A percentile compares a stretch with the other conserved stretches of the same genome.
Evolutionary conservation across 1,139 yeast species (phyloP).

Genomic region (Candida dubliniensis): DNA sequence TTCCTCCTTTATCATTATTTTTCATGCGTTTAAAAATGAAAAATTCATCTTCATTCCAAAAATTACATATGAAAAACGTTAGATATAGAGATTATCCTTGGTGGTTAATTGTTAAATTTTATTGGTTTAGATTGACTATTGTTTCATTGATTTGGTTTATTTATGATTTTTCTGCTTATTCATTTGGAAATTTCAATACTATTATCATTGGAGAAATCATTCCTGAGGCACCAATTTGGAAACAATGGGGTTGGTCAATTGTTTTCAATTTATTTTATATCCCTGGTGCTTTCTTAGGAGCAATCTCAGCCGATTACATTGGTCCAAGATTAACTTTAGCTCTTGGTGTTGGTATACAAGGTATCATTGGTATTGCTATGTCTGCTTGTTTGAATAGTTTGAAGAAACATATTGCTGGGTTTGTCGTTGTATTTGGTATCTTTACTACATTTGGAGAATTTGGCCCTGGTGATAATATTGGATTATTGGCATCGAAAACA

Average conservation of each 20-base stretch:
- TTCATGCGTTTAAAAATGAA: constrained; percentile 72
- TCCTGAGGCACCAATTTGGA: constrained; percentile 49
- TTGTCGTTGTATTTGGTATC: constrained; percentile 83
- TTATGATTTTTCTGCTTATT: constrained; percentile 84
- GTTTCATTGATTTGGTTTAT: constrained; percentile 86
- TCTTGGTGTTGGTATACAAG: constrained; percentile 70
- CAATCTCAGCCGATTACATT: constrained; percentile 73
- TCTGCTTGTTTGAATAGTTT: constrained; percentile 65
- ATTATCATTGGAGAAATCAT: constrained; percentile 61
- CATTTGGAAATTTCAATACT: constrained; percentile 82
- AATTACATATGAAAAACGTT: constrained; percentile 66
- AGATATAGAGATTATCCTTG: constrained; percentile 54
- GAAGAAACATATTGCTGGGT: constrained; percentile 65
- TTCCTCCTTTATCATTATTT: constrained; percentile 79
- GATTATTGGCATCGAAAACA: constrained; percentile 83
- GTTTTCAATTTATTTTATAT: constrained; percentile 84
- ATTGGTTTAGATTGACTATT: constrained; percentile 75
- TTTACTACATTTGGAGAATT: constrained; percentile 87
- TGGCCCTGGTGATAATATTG: constrained; percentile 93
- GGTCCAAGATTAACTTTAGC: constrained; percentile 84
- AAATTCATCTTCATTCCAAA: constrained; percentile 70
- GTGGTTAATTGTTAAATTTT: constrained; percentile 68
- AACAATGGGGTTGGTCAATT: constrained; percentile 90
- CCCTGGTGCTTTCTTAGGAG: constrained; percentile 89
- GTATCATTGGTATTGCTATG: constrained; percentile 81